Base-by-base conservation (phyloP, 202 grass and related monocot species). In the Setaria italica region DNA sequence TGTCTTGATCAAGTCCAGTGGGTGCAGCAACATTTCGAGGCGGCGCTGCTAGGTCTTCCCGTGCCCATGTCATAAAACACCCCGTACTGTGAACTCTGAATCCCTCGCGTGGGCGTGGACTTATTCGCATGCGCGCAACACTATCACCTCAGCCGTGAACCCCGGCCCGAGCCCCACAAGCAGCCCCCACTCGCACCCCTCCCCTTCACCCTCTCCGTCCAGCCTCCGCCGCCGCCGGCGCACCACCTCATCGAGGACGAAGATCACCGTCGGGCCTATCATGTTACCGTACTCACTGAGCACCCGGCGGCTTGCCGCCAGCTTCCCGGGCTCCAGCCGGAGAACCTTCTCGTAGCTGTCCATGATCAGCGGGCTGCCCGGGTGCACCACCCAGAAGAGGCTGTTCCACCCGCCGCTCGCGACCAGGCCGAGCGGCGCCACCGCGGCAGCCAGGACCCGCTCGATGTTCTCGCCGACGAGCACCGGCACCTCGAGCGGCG, bases 271-370 rank as follows among this genome's bases (percentile, higher is more conserved):
- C 0, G 48, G 46, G 6, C 77, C 85, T 2, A n/a, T 5, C 77
- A 87, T 81, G 78, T 79, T 79, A 5, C 75, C 84, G 75, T 79
- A 85, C 65, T 85, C 74, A 13, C 65, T 16, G 1, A 85, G 49
- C 11, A 87, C 85, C 0, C 9, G 21, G 0, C 78, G 78, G 85
- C 78, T 87, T 1, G 60, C 85, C 7, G 11, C 29, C 37, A 81
- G 59, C 70, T 81, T 87, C 8, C 19, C 17, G 0, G 47, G 69
- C 1, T 81, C 49, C 25, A 87, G 39, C 59, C 9, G 0, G 49
- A 87, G 85, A 8, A 14, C 60, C 15, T 9, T 34, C 49, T 74
- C 78, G 4, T 37, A 20, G 25, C 41, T 48, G 1, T 87, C 33
- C 58, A 74, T 5, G 21, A 86, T 74, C 0, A 0, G 3, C 0